phyloP scores from a whole-genome alignment of 2,329 filamentous ascomycete species.

The Fusarium sp. region DNA sequence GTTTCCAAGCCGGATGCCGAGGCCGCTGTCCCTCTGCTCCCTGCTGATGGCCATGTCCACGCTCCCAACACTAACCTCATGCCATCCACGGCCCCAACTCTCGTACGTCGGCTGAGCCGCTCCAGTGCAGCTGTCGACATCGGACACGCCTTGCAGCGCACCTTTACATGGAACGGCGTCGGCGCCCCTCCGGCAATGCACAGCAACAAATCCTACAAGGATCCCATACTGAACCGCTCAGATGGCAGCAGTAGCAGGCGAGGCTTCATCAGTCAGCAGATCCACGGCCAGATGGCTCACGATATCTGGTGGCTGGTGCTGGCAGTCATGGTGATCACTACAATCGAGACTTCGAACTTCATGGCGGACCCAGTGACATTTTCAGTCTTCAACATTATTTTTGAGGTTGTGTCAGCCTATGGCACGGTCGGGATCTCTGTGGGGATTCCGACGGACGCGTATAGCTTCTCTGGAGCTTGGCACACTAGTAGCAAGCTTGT shows the following conservation, averaged over 20 bases:
- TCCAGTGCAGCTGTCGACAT: not conserved
- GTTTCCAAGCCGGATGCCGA: not conserved
- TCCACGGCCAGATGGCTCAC: not conserved
- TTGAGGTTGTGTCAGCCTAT: conserved; percentile 3
- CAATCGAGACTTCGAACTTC: not conserved
- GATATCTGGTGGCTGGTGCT: not conserved
- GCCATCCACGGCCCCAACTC: not conserved
- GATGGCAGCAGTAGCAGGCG: not conserved
- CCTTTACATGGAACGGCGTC: not conserved
- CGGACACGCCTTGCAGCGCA: not conserved
- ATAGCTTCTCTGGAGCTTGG: not conserved
- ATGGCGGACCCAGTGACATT: not conserved
- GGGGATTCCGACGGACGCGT: not conserved
- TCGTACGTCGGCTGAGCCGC: not conserved
- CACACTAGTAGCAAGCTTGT: not conserved
- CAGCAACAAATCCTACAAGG: not conserved
- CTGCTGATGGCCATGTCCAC: not conserved
- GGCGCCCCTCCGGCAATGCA: not conserved
- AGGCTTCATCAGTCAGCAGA: not conserved
- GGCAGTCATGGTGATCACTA: not conserved
- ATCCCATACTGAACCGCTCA: not conserved
- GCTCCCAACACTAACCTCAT: not conserved
- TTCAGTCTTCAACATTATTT: not conserved
- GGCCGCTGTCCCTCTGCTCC: not conserved
- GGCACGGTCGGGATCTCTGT: not conserved